Conservation (phyloP, 2,329 filamentous ascomycete species). For the Clarireedia sp. region DNA sequence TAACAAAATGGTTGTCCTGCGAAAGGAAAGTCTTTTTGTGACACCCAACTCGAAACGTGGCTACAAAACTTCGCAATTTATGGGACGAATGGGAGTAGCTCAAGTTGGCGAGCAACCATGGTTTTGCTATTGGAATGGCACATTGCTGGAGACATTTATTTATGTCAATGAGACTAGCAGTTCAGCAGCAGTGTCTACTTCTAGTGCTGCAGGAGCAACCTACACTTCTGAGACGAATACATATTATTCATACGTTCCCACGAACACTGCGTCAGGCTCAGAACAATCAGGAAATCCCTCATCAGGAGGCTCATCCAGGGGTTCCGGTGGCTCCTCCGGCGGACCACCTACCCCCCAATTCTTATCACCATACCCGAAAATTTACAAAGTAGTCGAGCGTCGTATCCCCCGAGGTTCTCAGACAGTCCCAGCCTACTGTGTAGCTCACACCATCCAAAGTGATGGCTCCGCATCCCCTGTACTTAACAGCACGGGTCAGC, state of each 20-base stretch:
- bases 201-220: neutral
- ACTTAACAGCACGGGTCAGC: slow-evolving; percentile 22
- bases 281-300: slow-evolving; percentile 7
- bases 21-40: slow-evolving; percentile 15
- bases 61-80: slow-evolving; percentile 10
- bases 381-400: slow-evolving; percentile 60
- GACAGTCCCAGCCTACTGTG: slow-evolving; percentile 48
- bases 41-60: slow-evolving; percentile 13
- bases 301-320: slow-evolving; percentile 1
- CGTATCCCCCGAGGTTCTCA: slow-evolving; percentile 31
- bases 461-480: slow-evolving; percentile 33
- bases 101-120: slow-evolving; percentile 54
- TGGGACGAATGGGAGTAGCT: slow-evolving; percentile 31
- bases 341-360: slow-evolving; percentile 18
- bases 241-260: slow-evolving; percentile 22
- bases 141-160: slow-evolving; percentile 58
- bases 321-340: no score
- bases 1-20: slow-evolving; percentile 55
- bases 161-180: slow-evolving; percentile 41
- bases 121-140: slow-evolving; percentile 64
- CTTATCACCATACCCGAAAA: slow-evolving; percentile 41
- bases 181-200: slow-evolving; percentile 3
- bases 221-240: slow-evolving; percentile 4
- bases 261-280: slow-evolving; percentile 15
- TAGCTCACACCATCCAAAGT: slow-evolving; percentile 53